These are phyloP conservation scores for Rheum nobile DNA, from an alignment of 148 eudicot species.

Conservation along the genomic window DNA sequence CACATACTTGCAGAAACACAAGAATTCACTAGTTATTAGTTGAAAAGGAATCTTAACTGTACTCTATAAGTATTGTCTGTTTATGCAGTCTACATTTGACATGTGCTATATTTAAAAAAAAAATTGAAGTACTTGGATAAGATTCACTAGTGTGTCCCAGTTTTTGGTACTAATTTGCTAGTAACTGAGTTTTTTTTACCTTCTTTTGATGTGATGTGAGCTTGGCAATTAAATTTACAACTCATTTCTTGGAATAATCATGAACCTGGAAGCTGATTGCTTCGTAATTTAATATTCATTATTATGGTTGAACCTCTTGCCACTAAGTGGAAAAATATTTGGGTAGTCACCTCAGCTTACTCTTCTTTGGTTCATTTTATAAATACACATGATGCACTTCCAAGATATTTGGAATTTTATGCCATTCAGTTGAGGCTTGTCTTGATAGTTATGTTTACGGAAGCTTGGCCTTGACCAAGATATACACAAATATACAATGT, in stretches of 20 bases:
- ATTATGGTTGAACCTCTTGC: not conserved
- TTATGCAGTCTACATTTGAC: not conserved
- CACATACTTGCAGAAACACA: not conserved
- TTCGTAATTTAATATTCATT: not conserved
- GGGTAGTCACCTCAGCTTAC: not conserved
- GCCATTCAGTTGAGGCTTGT: not conserved
- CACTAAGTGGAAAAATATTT: not conserved
- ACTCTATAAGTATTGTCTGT: not conserved
- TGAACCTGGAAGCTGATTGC: not conserved
- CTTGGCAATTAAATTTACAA: not conserved
- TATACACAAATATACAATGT: not conserved
- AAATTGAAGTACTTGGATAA: not conserved
- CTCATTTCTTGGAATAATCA: not conserved
- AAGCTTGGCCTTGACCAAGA: not conserved
- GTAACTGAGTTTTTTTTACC: not conserved
- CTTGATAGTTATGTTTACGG: not conserved
- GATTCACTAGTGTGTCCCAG: not conserved
- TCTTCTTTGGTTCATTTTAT: not conserved
- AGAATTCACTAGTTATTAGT: not conserved
- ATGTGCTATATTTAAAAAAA: not conserved
- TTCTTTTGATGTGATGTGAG: not conserved
- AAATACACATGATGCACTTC: not conserved
- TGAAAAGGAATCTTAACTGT: not conserved
- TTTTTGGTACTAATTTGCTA: not conserved
- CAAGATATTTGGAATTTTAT: not conserved